Conservation (phyloP, 352 stramenopile genomes). For the Peronospora farinosa region DNA sequence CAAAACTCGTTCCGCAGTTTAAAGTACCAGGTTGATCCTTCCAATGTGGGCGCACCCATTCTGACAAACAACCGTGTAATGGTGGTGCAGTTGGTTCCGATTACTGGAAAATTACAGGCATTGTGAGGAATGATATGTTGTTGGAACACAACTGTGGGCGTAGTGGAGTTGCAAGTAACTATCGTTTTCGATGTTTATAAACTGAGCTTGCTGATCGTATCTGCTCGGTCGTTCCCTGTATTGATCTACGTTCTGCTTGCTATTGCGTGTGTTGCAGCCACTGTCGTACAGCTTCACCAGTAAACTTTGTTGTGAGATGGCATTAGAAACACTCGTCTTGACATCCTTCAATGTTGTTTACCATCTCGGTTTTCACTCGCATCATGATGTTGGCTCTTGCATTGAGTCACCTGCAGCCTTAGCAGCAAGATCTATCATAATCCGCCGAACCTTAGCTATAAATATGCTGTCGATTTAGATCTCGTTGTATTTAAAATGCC, state of each 20-base stretch:
- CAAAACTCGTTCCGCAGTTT: conserved; percentile 58
- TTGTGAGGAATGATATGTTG: conserved; percentile 4
- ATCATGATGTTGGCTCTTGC: conserved; percentile 7
- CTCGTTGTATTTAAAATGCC: conserved; percentile 17
- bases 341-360: conserved; percentile 29
- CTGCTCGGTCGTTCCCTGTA: conserved; percentile 16
- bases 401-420: conserved; percentile 15
- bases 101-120: conserved; percentile 1
- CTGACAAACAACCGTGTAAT: conserved; percentile 52
- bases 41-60: conserved; percentile 35
- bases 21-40: conserved; percentile 49
- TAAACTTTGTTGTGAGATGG: conserved; percentile 42
- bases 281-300: conserved; percentile 53
- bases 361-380: conserved; percentile 9
- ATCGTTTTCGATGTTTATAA: conserved; percentile 17
- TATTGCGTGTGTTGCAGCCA: conserved; percentile 76
- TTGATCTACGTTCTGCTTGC: conserved; percentile 12
- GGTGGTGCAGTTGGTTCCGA: conserved; percentile 33
- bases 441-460: conserved; percentile 16
- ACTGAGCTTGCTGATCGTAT: conserved; percentile 13
- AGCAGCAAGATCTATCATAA: conserved; percentile 64
- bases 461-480: conserved; percentile 14
- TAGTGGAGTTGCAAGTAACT: conserved; percentile 11
- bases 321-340: conserved; percentile 73
- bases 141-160: not conserved